Percentiles rank a stretch among this genome's conserved stretches.
Conservation (phyloP, 768 basidiomycete genomes). For the Mycena belliarum region DNA sequence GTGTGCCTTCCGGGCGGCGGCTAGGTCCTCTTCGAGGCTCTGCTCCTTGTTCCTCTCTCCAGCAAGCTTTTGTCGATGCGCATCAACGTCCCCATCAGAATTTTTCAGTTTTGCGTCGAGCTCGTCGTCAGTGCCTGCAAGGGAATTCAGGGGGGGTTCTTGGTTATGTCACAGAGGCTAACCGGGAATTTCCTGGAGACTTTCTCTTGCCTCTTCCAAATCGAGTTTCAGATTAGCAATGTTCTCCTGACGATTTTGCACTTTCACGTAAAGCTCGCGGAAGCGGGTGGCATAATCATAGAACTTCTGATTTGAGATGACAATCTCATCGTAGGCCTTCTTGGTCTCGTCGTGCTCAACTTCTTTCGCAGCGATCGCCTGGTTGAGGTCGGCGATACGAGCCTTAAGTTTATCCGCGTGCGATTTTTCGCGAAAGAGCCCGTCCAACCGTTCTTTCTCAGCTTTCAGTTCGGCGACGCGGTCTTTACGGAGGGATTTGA, state of each 20-base stretch:
- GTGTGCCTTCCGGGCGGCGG: constrained; percentile 49
- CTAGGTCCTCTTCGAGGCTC: constrained; percentile 63
- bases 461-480: constrained; percentile 88
- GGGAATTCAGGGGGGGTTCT: constrained; percentile 1
- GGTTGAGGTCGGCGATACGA: constrained; percentile 62
- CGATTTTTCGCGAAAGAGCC: constrained; percentile 77
- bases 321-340: constrained; percentile 61
- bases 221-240: constrained; percentile 64
- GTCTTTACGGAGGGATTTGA: constrained; percentile 89
- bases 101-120: constrained; percentile 56
- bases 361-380: constrained; percentile 68
- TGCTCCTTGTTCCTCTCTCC: constrained; percentile 53
- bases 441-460: constrained; percentile 83
- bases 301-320: constrained; percentile 73
- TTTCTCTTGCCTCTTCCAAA: constrained; percentile 60
- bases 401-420: constrained; percentile 80
- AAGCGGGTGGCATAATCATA: constrained; percentile 85
- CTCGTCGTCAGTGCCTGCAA: constrained; percentile 73
- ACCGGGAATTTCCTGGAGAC: constrained; percentile 70
- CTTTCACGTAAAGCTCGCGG: constrained; percentile 76
- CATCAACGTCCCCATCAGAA: constrained; percentile 57
- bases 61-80: constrained; percentile 50
- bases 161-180: constrained; percentile 19
- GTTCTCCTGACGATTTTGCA: constrained; percentile 61
- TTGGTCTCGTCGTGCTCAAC: constrained; percentile 73